Base-by-base conservation (phyloP, 495 filamentous ascomycete genomes). In the Talaromyces ruber region DNA sequence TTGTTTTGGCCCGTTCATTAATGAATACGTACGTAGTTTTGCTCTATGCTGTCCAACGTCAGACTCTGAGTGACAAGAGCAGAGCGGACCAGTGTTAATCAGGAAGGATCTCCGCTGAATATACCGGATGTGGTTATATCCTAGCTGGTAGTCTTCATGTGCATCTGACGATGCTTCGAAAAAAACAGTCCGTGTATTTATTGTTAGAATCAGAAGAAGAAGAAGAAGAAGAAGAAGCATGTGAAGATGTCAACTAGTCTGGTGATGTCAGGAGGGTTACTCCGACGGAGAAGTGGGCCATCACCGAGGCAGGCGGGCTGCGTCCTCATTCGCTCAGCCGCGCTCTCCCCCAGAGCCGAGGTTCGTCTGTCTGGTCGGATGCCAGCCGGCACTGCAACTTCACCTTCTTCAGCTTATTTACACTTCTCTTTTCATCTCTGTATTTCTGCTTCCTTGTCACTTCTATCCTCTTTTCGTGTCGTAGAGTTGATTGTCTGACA, bases 311-410 rank as follows among this genome's bases (percentile, higher is more conserved):
- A 54, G 51, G 51, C 51, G 51, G 51, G 51, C 51, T 54, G 51
- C 51, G 4, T 25, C 11, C 58, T 21, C 25, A 59, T 59, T 59
- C 37, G 58, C 58, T 26, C 37, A 39, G 55, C 52, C 21, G 4
- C 45, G 16, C 45, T n/a, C 12, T 22, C 21, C 8, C 11, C 14
- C 34, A 6, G 58, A 59, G 75, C 75, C 74, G 78, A 79, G 75
- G 75, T 73, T 65, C 65, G 68, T 60, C 64, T 71, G 71, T 69
- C 72, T 77, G 73, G 74, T 76, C 63, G 64, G 63, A 58, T 54
- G 66, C 70, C 68, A 70, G 63, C 55, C 55, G 32, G 55, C 55
- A 32, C 28, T 54, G 22, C 4, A 54, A 25, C 51, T 50, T 59
- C 64, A 62, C 64, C 63, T 67, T 68, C 70, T 68, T 58, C 66